Evolutionary conservation across 345 rosid species (phyloP).

Genomic region (Durio zibethinus): DNA sequence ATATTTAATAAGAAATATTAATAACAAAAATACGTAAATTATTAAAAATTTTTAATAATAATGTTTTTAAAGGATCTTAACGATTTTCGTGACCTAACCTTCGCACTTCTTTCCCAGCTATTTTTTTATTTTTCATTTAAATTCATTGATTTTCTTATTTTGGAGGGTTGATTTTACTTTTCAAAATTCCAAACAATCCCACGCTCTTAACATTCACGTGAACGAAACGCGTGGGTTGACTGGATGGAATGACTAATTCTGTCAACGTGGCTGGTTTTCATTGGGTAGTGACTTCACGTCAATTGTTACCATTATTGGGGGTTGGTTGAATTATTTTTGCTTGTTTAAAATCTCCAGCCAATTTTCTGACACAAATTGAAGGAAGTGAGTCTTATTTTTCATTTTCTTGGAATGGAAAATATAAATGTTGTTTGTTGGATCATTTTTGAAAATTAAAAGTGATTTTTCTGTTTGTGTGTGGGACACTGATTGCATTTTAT

Average conservation of each 20-base stretch:
- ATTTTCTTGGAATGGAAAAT: background rate
- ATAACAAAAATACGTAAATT: too few relatives aligned
- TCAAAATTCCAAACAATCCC: background rate
- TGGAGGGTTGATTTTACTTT: background rate
- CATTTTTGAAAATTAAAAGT: background rate
- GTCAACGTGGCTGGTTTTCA: background rate
- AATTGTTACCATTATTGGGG: too few relatives aligned
- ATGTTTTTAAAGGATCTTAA: constrained; percentile 26
- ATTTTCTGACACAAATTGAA: background rate
- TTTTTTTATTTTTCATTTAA: background rate
- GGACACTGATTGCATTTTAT: too few relatives aligned
- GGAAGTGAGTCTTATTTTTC: background rate
- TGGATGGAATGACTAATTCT: background rate
- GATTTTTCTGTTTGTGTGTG: background rate
- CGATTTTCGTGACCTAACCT: constrained; percentile 43
- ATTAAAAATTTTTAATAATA: too few relatives aligned
- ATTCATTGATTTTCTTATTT: background rate
- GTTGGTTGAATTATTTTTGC: too few relatives aligned
- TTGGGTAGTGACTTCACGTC: background rate
- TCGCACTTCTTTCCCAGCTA: background rate
- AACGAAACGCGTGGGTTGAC: background rate
- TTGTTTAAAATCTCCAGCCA: too few relatives aligned
- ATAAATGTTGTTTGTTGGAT: background rate
- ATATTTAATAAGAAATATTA: too few relatives aligned
- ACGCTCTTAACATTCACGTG: background rate